phyloP scores from a whole-genome alignment of 768 basidiomycete species.

The Macrolepiota fuliginosa region DNA sequence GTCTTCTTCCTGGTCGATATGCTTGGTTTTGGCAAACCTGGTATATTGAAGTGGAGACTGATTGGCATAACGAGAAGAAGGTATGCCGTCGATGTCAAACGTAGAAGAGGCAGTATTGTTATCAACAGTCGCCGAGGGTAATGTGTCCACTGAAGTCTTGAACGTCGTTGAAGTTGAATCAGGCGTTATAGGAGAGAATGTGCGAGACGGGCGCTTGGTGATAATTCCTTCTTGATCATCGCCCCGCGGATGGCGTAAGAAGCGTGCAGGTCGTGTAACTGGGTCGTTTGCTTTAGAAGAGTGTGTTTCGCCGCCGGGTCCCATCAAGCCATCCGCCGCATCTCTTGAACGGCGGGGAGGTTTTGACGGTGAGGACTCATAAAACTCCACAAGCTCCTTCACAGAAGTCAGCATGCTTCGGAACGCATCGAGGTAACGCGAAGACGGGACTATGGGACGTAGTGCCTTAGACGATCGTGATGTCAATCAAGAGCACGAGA shows the following conservation, averaged over 20 bases:
- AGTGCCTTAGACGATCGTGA: background rate
- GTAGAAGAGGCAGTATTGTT: background rate
- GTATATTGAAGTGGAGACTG: background rate
- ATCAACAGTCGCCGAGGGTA: background rate
- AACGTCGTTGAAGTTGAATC: background rate
- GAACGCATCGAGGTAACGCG: constrained; percentile 12
- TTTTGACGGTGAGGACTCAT: constrained; percentile 22
- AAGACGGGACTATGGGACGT: background rate
- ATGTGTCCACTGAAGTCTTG: background rate
- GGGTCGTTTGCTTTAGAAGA: constrained; percentile 2
- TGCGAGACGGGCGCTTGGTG: background rate
- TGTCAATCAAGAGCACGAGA: constrained; percentile 1
- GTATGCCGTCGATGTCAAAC: background rate
- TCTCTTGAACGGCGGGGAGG: background rate
- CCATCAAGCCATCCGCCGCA: background rate
- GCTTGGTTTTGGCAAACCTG: constrained; percentile 5
- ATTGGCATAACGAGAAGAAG: background rate
- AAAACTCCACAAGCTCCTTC: constrained; percentile 32
- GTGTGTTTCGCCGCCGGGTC: background rate
- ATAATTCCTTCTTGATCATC: background rate
- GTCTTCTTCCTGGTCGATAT: constrained; percentile 15
- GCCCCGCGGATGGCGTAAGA: constrained; percentile 17
- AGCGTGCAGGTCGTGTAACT: constrained; percentile 23
- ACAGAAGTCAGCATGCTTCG: constrained; percentile 25
- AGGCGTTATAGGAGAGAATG: background rate